Evolutionary conservation across 1,139 yeast species (phyloP), one percentile per base, ranked within the genome.

Genomic region (Protomyces inouyei): DNA sequence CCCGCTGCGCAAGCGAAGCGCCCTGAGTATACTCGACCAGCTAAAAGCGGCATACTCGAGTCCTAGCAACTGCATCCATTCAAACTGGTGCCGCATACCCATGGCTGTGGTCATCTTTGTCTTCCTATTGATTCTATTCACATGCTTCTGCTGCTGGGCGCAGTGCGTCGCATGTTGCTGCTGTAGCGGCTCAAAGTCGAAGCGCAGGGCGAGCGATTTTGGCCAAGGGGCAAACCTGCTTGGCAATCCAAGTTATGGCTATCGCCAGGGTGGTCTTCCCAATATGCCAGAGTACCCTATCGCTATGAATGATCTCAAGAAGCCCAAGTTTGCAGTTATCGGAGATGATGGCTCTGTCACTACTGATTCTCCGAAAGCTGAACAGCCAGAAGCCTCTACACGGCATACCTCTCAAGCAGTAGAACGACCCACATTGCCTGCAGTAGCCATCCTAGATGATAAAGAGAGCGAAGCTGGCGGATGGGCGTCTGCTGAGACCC

Each of bases 141-240:
- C 68, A 18, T 64, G 64, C 32, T 55, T 68, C 57, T 68, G 61
- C 55, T 60, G 64, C 59, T 54, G 59, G 37, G 59, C 59, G 16
- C 59, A 55, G 48, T 60, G 59, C 18, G 52, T 60, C 23, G 55
- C 64, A 23, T 60, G 64, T 48, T 60, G 64, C 60, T 60, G 64
- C 38, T 60, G 64, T 23, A 43, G 48, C 48, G 48, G 48, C 23
- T 43, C 48, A n/a, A 32, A 52, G 21, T 18, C 43, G 14, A 46
- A 40, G 45, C 56, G 57, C 45, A 38, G 51, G 36, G 12, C 25
- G 43, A 32, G 52, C 10, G 63, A 59, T n/a, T 16, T 14, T 16
- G 57, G 57, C 32, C 40, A 53, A 16, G 51, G 55, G 28, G 55
- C 55, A 16, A 35, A 36, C n/a, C 52, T 59, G 21, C 43, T 59